phyloP scores from a whole-genome alignment of 2,329 filamentous ascomycete species.

The Colletotrichum sp. region DNA sequence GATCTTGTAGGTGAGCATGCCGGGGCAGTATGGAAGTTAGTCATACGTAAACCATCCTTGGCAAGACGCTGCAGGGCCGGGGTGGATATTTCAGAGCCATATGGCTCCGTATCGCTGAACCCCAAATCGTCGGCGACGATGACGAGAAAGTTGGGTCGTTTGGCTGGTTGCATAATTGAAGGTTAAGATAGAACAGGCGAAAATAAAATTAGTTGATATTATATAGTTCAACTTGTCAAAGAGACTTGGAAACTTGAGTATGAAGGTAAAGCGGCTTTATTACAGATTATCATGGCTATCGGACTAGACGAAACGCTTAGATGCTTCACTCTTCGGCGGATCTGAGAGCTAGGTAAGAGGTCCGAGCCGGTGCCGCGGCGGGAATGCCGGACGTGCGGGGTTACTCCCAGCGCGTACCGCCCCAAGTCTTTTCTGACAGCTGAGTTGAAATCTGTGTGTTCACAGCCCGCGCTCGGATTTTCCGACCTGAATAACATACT shows the following conservation, averaged over 20 bases:
- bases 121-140: slow-evolving; percentile 64
- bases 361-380: not conserved
- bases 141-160: slow-evolving; percentile 63
- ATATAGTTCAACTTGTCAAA: not conserved
- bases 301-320: not conserved
- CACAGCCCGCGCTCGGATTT: not conserved
- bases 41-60: slow-evolving; percentile 56
- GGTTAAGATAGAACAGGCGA: not conserved
- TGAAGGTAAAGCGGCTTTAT: not conserved
- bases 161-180: not conserved
- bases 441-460: not conserved
- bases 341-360: not conserved
- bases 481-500: not conserved
- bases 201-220: not conserved
- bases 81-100: slow-evolving; percentile 65
- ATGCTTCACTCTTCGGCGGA: not conserved
- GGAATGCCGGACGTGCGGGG: not conserved
- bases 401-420: not conserved
- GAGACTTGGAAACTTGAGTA: too few species aligned
- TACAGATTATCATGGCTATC: not conserved
- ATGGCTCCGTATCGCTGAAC: slow-evolving; percentile 64
- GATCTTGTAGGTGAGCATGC: slow-evolving; percentile 69
- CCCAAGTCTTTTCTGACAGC: not conserved
- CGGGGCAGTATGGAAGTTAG: slow-evolving; percentile 68
- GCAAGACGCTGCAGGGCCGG: slow-evolving; percentile 62